Evolutionary conservation across 192 early-diverging fungal species (phyloP), one percentile per base, ranked within the genome.

Genomic region (Spizellomyces sp.): DNA sequence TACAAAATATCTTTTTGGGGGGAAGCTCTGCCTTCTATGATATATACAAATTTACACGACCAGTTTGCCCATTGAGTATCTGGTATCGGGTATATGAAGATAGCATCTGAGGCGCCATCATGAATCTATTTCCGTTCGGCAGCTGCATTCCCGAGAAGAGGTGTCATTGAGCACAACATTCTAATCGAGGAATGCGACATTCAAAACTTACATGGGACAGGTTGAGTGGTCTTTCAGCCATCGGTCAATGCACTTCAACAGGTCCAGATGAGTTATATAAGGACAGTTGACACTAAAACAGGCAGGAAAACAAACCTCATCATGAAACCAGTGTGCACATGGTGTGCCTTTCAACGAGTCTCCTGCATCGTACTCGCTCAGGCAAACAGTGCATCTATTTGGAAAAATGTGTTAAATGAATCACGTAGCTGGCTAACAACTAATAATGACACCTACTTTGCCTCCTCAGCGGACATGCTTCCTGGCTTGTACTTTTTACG

Each of bases 291-390:
- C 46, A 44, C 36, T 46, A n/a, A 44, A 62, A 27, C 15, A 3
- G n/a, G 2, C 17, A 27, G 17, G 55, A 58, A 15, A 27, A 60
- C 17, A 41, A 15, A 70, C 68, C 58, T 54, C 58, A 10, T 22
- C 47, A 62, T 75, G 73, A 46, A 75, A 75, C 65, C 73, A 75
- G 42, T 75, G 73, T 14, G 47, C 58, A 54, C 73, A 75, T 14
- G 66, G 58, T 21, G 65, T 50, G 9, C 66, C 57, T 15, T 69
- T 68, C 36, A 75, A 55, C 6, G 9, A 44, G 5, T 75, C 73
- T 19, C 73, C 73, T 0, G n/a, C 45, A 42, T 75, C 66, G 54
- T 68, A 75, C 8, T 75, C 66, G 0, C n/a, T 15, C 48, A 75
- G 41, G 47, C 73, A 75, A 7, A 75, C 47, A 0, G 58, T 59